These are phyloP conservation scores for Boletus patriciae DNA, from an alignment of 768 basidiomycete species.

Conservation along the genomic window DNA sequence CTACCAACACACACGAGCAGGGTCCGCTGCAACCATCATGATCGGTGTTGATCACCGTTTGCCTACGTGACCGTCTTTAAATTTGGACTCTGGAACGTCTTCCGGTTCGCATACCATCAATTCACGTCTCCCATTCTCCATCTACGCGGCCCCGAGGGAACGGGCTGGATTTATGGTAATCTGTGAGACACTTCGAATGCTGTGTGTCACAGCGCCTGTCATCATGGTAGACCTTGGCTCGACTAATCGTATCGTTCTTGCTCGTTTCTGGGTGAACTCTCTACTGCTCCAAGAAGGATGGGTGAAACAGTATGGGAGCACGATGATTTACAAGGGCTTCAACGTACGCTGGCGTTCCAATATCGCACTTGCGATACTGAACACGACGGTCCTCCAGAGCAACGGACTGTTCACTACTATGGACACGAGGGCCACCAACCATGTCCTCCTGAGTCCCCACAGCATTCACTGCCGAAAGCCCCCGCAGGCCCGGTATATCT, in stretches of 20 bases:
- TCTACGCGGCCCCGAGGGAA: constrained; percentile 46
- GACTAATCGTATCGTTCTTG: neutral
- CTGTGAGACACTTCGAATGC: constrained; percentile 44
- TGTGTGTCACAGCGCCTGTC: constrained; percentile 28
- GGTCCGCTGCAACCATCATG: too few relatives aligned
- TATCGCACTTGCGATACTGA: neutral
- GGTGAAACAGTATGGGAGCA: constrained; percentile 14
- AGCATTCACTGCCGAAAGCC: constrained; percentile 52
- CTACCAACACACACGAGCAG: too few relatives aligned
- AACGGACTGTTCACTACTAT: constrained; percentile 55
- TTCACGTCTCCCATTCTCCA: constrained; percentile 45
- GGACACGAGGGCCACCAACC: constrained; percentile 61
- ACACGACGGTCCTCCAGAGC: constrained; percentile 14
- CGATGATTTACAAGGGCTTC: constrained; percentile 12
- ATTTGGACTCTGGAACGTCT: constrained; percentile 11
- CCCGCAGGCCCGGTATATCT: neutral
- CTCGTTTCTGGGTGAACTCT: constrained; percentile 3
- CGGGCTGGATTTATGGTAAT: constrained; percentile 51
- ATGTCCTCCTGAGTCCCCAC: constrained; percentile 59
- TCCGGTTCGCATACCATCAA: constrained; percentile 30
- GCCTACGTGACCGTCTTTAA: neutral
- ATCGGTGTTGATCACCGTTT: neutral
- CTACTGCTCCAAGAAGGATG: constrained; percentile 16
- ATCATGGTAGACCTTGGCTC: neutral
- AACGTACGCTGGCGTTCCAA: neutral